Evolutionary conservation across 495 filamentous ascomycete species (phyloP).

Genomic region (Letharia columbiana): DNA sequence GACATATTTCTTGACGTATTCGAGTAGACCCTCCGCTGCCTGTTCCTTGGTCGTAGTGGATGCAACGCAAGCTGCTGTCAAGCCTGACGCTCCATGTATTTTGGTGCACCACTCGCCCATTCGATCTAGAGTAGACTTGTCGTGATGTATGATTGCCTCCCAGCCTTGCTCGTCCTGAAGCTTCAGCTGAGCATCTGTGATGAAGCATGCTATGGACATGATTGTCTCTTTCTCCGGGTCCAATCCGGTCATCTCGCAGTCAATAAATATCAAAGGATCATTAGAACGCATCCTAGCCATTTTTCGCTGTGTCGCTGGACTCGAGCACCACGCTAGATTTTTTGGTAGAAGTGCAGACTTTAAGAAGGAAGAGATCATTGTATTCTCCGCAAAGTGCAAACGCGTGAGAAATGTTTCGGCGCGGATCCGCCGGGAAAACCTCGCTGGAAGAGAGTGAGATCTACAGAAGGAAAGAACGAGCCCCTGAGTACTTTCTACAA

Average conservation of each 20-base stretch:
- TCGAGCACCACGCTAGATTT: not conserved
- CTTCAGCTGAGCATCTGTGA: slow-evolving; percentile 72
- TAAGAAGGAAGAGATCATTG: slow-evolving; percentile 3
- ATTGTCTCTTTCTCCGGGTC: slow-evolving; percentile 70
- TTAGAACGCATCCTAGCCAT: slow-evolving; percentile 43
- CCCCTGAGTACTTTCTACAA: not conserved
- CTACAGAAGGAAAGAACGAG: not conserved
- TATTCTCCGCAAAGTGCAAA: not conserved
- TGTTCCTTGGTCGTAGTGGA: slow-evolving; percentile 63
- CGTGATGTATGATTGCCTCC: slow-evolving; percentile 70
- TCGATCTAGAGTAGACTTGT: slow-evolving; percentile 55
- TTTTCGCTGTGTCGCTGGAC: slow-evolving; percentile 2
- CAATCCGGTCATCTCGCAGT: slow-evolving; percentile 97
- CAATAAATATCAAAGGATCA: slow-evolving; percentile 74
- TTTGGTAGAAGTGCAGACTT: slow-evolving; percentile 4
- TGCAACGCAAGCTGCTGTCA: slow-evolving; percentile 65
- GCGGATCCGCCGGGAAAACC: not conserved
- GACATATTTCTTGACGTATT: slow-evolving; percentile 65
- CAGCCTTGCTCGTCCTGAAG: slow-evolving; percentile 70
- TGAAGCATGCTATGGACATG: slow-evolving; percentile 86
- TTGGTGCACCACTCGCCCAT: slow-evolving; percentile 70
- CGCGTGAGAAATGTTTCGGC: slow-evolving; percentile 1
- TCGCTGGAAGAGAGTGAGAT: not conserved
- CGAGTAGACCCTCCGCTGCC: slow-evolving; percentile 64
- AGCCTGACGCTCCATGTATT: slow-evolving; percentile 60